Base-by-base conservation (phyloP, 306 rosid genomes). In the Citrullus colocynthis region DNA sequence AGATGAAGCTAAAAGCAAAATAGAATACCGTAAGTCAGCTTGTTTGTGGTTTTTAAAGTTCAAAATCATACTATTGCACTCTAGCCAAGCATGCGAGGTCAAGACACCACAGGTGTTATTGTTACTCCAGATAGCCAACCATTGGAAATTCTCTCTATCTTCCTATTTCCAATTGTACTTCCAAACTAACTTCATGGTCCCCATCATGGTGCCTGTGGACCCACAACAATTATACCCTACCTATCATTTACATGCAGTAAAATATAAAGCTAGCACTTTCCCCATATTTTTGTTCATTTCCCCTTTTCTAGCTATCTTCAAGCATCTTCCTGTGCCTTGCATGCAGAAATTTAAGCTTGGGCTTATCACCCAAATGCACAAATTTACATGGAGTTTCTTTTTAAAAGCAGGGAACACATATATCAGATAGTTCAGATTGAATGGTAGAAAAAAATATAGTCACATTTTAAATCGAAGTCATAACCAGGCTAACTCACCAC, bases 401-500 rank as follows among this genome's bases (percentile, higher is more conserved):
- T 8, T 9, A 41, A n/a, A 42, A 67, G 34, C 15, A 41, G 74
- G 74, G 54, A 65, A 36, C 8, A 4, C 14, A 67, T 4, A 42
- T 12, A 18, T 66, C 9, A 67, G 55, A 42, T 41, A 67, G 34
- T 9, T 51, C 36, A 39, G 13, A 20, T 20, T 8, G 13, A 74
- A 36, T 55, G 34, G 66, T 9, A 77, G 36, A 34, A 13, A 44
- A 76, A 76, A 56, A 57, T 37, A 17, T 4, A 37, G 34, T 59
- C 58, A 76, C 70, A 9, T 37, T 7, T 24, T 15, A 42, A 75
- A 57, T 59, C 34, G 64, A 70, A 45, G n/a, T 54, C 21, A 55
- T 54, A 60, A 55, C 42, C 55, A 78, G 15, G 74, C 39, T 59
- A 64, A 64, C 82, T 74, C 48, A 77, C 98, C 98, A 95, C 91